These are phyloP conservation scores for Neurospora crassa DNA, from an alignment of 2,329 filamentous ascomycete species.

Conservation along the genomic window DNA sequence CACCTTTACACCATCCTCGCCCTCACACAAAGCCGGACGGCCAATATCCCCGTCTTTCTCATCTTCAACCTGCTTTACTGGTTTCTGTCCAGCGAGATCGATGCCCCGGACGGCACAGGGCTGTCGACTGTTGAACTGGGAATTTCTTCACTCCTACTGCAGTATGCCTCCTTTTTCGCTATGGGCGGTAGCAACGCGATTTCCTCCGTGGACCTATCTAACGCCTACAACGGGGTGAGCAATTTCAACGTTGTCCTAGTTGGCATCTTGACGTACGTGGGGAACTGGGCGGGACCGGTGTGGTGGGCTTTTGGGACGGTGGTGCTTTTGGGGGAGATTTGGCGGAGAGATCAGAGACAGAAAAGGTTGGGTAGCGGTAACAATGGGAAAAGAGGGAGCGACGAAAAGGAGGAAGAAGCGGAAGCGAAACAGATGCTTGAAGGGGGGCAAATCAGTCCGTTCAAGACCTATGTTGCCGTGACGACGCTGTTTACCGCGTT, in stretches of 20 bases:
- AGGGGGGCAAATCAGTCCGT: constrained; percentile 19
- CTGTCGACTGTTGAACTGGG: constrained; percentile 51
- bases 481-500: constrained; percentile 62
- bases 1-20: constrained; percentile 68
- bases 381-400: no score
- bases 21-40: constrained; percentile 74
- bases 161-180: constrained; percentile 80
- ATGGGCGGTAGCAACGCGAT: constrained; percentile 90
- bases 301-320: constrained; percentile 71
- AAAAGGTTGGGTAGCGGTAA: no score
- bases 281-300: constrained; percentile 86
- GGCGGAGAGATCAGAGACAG: neutral
- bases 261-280: constrained; percentile 71
- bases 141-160: constrained; percentile 63
- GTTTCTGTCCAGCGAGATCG: constrained; percentile 29
- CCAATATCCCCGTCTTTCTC: constrained; percentile 79
- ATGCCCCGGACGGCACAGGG: constrained; percentile 5
- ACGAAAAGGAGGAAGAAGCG: no score
- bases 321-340: constrained; percentile 34
- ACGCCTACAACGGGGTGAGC: constrained; percentile 84
- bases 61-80: constrained; percentile 56
- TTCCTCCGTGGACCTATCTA: constrained; percentile 88
- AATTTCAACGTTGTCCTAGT: constrained; percentile 75
- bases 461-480: constrained; percentile 45
- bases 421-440: neutral